A percentile compares a stretch with the other conserved stretches of the same genome.
phyloP scores from a whole-genome alignment of 495 filamentous ascomycete species.

The Neurospora intermedia region DNA sequence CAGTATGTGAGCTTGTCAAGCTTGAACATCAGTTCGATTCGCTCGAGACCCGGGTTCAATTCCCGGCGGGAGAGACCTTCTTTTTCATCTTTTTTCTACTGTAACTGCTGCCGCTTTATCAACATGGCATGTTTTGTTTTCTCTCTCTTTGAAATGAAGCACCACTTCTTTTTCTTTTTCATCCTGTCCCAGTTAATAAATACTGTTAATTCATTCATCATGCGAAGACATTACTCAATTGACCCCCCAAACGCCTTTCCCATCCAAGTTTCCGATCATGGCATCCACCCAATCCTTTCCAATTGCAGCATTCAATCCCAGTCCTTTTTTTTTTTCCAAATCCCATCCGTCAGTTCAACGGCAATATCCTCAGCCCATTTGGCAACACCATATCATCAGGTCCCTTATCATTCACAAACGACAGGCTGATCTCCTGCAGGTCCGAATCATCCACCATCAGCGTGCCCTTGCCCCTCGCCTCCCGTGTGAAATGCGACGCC shows the following conservation, averaged over 20 bases:
- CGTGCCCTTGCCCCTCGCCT: background rate
- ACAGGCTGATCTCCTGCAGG: conserved; percentile 16
- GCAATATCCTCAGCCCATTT: conserved; percentile 20
- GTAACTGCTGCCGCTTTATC: too few relatives aligned
- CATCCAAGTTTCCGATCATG: too few relatives aligned
- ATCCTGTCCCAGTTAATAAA: too few relatives aligned
- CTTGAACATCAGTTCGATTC: too few relatives aligned
- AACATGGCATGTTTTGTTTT: background rate
- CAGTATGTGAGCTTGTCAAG: background rate
- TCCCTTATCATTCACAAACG: conserved; percentile 19
- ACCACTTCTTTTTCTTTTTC: background rate
- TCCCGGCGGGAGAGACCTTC: conserved; percentile 10
- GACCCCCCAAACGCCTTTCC: too few relatives aligned
- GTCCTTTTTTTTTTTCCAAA: too few relatives aligned
- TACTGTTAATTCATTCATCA: too few relatives aligned
- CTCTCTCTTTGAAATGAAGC: too few relatives aligned
- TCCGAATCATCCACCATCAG: conserved; percentile 13
- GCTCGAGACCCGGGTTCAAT: conserved; percentile 9
- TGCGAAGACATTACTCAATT: too few relatives aligned
- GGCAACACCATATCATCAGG: conserved; percentile 17
- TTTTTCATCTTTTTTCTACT: background rate
- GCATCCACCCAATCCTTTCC: too few relatives aligned
- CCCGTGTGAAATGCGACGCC: background rate
- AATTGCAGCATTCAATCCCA: too few relatives aligned
- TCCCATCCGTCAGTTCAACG: conserved; percentile 5